Evolutionary conservation across 768 basidiomycete genomes (phyloP).

Genomic region (Hericium erinaceus): DNA sequence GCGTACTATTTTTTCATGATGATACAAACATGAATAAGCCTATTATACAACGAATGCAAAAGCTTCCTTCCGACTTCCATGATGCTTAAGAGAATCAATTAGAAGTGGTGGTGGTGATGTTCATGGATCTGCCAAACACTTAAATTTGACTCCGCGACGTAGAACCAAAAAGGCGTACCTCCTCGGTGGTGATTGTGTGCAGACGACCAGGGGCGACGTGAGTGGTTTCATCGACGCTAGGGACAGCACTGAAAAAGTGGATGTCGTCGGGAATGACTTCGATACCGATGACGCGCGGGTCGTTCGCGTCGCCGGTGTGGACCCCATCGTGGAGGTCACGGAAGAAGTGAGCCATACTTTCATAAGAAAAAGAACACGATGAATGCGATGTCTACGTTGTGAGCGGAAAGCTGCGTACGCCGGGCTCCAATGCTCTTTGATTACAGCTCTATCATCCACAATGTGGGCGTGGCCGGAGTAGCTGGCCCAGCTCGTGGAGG

Average conservation of each 20-base stretch:
- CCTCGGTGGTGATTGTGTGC: constrained; percentile 59
- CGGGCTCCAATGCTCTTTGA: constrained; percentile 55
- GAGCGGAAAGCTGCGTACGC: constrained; percentile 25
- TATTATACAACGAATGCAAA: no score
- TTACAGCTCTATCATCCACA: constrained; percentile 48
- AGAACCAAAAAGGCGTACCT: constrained; percentile 35
- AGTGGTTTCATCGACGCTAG: constrained; percentile 44
- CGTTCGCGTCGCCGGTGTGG: constrained; percentile 71
- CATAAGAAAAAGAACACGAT: neutral
- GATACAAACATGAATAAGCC: no score
- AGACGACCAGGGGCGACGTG: constrained; percentile 73
- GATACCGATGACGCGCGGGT: constrained; percentile 74
- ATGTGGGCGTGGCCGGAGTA: constrained; percentile 67
- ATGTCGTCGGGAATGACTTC: constrained; percentile 76
- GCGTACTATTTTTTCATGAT: no score
- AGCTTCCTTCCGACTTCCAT: no score
- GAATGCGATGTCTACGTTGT: neutral
- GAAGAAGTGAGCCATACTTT: constrained; percentile 67
- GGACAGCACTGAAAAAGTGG: constrained; percentile 63
- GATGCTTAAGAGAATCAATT: neutral
- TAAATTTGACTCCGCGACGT: neutral
- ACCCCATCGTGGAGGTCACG: constrained; percentile 79
- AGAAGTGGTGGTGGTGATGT: neutral
- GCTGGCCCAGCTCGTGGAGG: constrained; percentile 72
- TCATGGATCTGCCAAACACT: neutral